Conservation (phyloP, 2,329 filamentous ascomycete genomes). For the Macroventuria anomochaeta region DNA sequence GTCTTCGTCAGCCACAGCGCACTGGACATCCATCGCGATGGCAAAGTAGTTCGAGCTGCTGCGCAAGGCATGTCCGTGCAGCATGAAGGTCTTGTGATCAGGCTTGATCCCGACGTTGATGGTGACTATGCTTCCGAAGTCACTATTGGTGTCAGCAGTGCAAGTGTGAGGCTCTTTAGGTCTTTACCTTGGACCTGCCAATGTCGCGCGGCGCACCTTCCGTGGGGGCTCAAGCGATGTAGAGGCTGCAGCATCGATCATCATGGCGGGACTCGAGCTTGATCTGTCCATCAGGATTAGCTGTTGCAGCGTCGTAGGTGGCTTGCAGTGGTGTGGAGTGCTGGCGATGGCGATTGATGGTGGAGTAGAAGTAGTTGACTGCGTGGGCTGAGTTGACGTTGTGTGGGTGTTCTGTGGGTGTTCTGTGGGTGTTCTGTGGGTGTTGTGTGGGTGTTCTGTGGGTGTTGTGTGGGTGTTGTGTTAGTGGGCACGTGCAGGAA, state of each 20-base stretch:
- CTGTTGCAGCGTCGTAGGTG: neutral
- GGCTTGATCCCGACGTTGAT: constrained; percentile 5
- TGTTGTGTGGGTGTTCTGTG: neutral
- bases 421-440: neutral
- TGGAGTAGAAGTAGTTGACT: neutral
- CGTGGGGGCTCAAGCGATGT: neutral
- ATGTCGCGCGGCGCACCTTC: constrained; percentile 5
- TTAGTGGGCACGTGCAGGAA: neutral
- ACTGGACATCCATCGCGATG: neutral
- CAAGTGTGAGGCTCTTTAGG: neutral
- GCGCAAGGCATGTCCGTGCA: constrained; percentile 1
- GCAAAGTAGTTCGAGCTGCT: constrained; percentile 3
- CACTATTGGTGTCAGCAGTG: neutral
- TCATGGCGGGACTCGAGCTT: neutral
- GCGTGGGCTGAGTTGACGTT: neutral
- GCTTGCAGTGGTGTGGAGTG: too few relatives aligned
- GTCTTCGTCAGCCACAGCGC: neutral
- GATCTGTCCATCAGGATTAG: neutral
- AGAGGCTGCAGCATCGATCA: neutral
- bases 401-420: neutral
- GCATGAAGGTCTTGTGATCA: constrained; percentile 3
- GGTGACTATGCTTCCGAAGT: constrained; percentile 3
- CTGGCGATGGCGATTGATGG: too few relatives aligned
- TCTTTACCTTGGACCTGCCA: constrained; percentile 2
- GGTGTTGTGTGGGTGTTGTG: neutral